Evolutionary conservation across 176 grass and related monocot genomes (phyloP).

Genomic region (Typha latifolia): DNA sequence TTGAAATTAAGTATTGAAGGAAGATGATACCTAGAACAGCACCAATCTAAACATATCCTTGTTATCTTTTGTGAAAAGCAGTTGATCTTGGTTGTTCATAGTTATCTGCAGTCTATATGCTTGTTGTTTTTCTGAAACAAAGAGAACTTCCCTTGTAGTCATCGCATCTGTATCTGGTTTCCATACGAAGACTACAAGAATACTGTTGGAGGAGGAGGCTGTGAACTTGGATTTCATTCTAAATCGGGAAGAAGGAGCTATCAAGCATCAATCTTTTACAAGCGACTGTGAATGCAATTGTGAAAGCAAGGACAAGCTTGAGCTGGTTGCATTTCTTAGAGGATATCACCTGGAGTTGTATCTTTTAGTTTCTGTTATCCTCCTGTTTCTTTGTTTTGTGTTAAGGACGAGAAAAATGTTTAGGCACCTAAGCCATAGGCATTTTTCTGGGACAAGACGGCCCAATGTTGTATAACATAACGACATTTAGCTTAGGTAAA

Average conservation of each 20-base stretch:
- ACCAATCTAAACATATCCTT: no score
- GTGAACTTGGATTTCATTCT: slow-evolving; percentile 76
- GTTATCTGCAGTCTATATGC: neutral
- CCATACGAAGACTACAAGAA: slow-evolving; percentile 43
- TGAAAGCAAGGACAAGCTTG: slow-evolving; percentile 10
- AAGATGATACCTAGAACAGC: no score
- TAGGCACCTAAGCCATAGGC: slow-evolving; percentile 23
- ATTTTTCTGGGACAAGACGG: slow-evolving; percentile 24
- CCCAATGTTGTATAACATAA: slow-evolving; percentile 27
- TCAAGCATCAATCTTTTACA: neutral
- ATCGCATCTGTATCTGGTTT: slow-evolving; percentile 61
- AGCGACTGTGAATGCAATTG: slow-evolving; percentile 26
- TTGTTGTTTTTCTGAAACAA: no score
- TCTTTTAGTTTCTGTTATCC: slow-evolving; percentile 22
- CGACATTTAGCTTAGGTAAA: neutral
- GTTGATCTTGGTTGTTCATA: neutral
- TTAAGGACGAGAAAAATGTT: slow-evolving; percentile 47
- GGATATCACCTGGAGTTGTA: slow-evolving; percentile 41
- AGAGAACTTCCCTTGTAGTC: slow-evolving; percentile 27
- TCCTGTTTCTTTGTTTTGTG: slow-evolving; percentile 44
- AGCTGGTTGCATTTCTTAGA: slow-evolving; percentile 26
- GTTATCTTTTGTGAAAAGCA: neutral
- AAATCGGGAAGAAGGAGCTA: slow-evolving; percentile 19
- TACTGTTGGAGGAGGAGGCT: slow-evolving; percentile 35
- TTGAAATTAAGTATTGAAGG: no score